These are phyloP conservation scores for Rhizopogon salebrosus DNA, from an alignment of 768 basidiomycete species.

Conservation along the genomic window DNA sequence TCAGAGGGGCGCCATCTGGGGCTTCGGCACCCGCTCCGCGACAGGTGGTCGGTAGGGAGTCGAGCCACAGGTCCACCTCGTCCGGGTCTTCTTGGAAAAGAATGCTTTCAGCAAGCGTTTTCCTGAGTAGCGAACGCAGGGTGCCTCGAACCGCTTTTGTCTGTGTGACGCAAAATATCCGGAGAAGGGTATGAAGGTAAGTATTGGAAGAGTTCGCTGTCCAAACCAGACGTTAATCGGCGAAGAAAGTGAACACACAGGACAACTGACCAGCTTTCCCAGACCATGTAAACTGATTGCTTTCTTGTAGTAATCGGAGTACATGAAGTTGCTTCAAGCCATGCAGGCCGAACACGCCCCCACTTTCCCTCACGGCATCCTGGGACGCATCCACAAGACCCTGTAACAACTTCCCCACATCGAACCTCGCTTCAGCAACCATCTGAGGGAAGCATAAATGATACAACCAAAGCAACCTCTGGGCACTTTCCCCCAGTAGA, in stretches of 20 bases:
- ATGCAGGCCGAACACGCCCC: constrained; percentile 34
- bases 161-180: constrained; percentile 47
- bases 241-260: background rate
- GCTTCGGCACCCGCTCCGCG: constrained; percentile 33
- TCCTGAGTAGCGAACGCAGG: constrained; percentile 49
- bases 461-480: constrained; percentile 82
- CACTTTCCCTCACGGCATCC: constrained; percentile 51
- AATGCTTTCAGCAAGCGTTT: constrained; percentile 65
- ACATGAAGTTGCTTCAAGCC: constrained; percentile 74
- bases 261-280: constrained; percentile 57
- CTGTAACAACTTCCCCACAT: constrained; percentile 73
- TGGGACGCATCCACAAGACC: constrained; percentile 39
- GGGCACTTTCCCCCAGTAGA: constrained; percentile 73
- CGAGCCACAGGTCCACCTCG: constrained; percentile 75
- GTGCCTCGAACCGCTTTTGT: constrained; percentile 49
- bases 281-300: constrained; percentile 76
- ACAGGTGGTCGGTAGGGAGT: constrained; percentile 45
- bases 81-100: constrained; percentile 73
- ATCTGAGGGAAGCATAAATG: constrained; percentile 70
- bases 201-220: constrained; percentile 49
- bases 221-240: constrained; percentile 1
- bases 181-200: constrained; percentile 70
- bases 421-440: constrained; percentile 78
- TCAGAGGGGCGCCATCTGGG: constrained; percentile 48
- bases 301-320: constrained; percentile 65